These are phyloP conservation scores for Aspergillus fumigatiaffinis DNA, from an alignment of 2,329 filamentous ascomycete species.

Conservation along the genomic window DNA sequence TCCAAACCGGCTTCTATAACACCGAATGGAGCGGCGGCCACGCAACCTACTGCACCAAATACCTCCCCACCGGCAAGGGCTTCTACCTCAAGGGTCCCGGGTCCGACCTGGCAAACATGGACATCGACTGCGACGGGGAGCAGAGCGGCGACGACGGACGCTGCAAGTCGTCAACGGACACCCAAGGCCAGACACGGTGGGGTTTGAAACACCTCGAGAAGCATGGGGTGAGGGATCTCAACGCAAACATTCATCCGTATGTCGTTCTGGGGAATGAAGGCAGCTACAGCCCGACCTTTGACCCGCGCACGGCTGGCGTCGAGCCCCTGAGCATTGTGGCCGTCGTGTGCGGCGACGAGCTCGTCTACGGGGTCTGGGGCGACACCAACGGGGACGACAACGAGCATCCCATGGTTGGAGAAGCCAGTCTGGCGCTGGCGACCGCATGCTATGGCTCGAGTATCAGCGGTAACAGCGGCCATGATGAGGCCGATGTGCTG, in stretches of 20 bases:
- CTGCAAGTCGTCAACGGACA: constrained; percentile 5
- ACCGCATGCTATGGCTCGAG: constrained; percentile 3
- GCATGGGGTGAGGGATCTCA: constrained; percentile 18
- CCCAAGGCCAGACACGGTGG: constrained; percentile 10
- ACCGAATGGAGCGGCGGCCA: constrained; percentile 3
- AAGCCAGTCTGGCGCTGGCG: constrained; percentile 8
- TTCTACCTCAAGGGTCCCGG: constrained; percentile 10
- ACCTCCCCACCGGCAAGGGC: constrained; percentile 3
- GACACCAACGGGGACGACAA: constrained; percentile 7
- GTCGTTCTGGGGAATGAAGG: constrained; percentile 23
- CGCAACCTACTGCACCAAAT: constrained; percentile 11
- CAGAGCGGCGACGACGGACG: constrained; percentile 2
- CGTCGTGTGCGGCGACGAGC: constrained; percentile 4
- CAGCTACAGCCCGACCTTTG: constrained; percentile 1
- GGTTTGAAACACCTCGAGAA: constrained; percentile 5
- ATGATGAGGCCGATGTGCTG: constrained; percentile 5
- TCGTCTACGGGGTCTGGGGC: constrained; percentile 9
- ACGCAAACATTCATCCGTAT: constrained; percentile 21
- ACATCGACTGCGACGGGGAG: constrained; percentile 15
- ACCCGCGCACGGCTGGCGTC: background rate
- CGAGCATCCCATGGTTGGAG: constrained; percentile 1
- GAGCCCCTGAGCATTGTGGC: constrained; percentile 7
- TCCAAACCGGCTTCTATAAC: constrained; percentile 10
- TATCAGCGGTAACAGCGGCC: background rate
- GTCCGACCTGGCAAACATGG: constrained; percentile 11